These are phyloP conservation scores for Suillus paluster DNA, from an alignment of 768 basidiomycete species.

Conservation along the genomic window DNA sequence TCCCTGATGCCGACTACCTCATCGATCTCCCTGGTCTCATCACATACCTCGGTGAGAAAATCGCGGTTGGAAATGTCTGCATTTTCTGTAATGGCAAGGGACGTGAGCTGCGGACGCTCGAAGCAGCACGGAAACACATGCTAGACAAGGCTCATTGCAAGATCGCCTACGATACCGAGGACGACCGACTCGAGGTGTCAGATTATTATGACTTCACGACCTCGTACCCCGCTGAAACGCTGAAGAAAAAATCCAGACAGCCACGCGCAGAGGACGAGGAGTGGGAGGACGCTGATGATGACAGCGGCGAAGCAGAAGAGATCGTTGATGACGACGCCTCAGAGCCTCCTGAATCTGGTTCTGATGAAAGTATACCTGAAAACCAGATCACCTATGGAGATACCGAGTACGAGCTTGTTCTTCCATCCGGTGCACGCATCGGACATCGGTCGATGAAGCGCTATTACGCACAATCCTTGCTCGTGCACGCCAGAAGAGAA, in stretches of 20 bases:
- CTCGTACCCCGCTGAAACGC: slow-evolving; percentile 66
- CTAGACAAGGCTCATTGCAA: slow-evolving; percentile 95
- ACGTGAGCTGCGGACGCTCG: slow-evolving; percentile 79
- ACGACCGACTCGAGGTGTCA: slow-evolving; percentile 83
- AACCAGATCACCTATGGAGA: slow-evolving; percentile 77
- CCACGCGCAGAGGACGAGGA: slow-evolving; percentile 42
- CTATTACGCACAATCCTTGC: slow-evolving; percentile 86
- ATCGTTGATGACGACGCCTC: slow-evolving; percentile 44
- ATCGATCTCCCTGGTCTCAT: slow-evolving; percentile 83
- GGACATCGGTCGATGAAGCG: slow-evolving; percentile 87
- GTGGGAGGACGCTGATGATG: slow-evolving; percentile 41
- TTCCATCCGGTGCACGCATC: slow-evolving; percentile 91
- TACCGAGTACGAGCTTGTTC: slow-evolving; percentile 82
- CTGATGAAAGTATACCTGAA: slow-evolving; percentile 49
- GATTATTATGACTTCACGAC: slow-evolving; percentile 92
- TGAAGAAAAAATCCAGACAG: slow-evolving; percentile 24
- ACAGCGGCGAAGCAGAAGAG: slow-evolving; percentile 27
- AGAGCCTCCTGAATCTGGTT: slow-evolving; percentile 40
- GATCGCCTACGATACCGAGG: slow-evolving; percentile 83
- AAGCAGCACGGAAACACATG: slow-evolving; percentile 96
- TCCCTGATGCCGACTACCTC: slow-evolving; percentile 93
- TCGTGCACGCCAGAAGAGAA: slow-evolving; percentile 43
- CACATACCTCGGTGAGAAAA: slow-evolving; percentile 87
- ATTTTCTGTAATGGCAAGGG: slow-evolving; percentile 87
- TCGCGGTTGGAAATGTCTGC: slow-evolving; percentile 92